Conservation (phyloP, 805 yeast genomes). For the Ogataea neopini region DNA sequence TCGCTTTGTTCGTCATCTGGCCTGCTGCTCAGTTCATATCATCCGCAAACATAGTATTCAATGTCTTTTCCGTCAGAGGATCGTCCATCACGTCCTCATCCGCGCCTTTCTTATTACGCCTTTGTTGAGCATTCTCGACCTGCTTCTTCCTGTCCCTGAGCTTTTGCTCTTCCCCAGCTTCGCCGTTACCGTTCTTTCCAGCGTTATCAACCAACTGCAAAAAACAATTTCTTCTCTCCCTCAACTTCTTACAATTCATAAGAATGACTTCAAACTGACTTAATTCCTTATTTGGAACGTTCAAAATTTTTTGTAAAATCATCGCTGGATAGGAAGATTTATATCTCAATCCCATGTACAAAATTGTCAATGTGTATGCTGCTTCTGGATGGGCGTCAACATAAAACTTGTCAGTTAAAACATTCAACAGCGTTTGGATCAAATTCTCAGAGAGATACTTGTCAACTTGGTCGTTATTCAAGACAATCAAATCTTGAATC, state of each 20-base stretch:
- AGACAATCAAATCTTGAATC: constrained; percentile 64
- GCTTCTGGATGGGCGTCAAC: constrained; percentile 90
- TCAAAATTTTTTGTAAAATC: constrained; percentile 51
- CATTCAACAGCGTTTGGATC: constrained; percentile 65
- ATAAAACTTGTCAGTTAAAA: constrained; percentile 73
- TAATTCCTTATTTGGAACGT: constrained; percentile 56
- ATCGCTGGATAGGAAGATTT: constrained; percentile 70
- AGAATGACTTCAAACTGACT: constrained; percentile 64
- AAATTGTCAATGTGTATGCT: constrained; percentile 79
- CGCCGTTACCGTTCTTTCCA: constrained; percentile 42
- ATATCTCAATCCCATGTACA: constrained; percentile 71
- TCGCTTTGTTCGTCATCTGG: not conserved
- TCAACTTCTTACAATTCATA: constrained; percentile 62
- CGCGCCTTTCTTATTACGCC: constrained; percentile 38
- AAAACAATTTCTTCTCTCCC: constrained; percentile 80
- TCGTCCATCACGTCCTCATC: constrained; percentile 61
- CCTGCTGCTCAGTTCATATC: constrained; percentile 17
- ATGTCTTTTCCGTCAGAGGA: constrained; percentile 68
- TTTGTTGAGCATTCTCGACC: constrained; percentile 52
- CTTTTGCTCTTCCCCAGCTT: constrained; percentile 35
- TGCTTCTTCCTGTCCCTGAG: constrained; percentile 51
- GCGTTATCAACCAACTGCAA: constrained; percentile 66
- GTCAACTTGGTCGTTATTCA: constrained; percentile 72
- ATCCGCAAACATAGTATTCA: constrained; percentile 58
- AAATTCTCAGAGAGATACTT: constrained; percentile 62